A percentile compares a stretch with the other conserved stretches of the same genome.
Conservation (phyloP, 371 early-diverging fungal species). For the Actinomortierella wolfii region DNA sequence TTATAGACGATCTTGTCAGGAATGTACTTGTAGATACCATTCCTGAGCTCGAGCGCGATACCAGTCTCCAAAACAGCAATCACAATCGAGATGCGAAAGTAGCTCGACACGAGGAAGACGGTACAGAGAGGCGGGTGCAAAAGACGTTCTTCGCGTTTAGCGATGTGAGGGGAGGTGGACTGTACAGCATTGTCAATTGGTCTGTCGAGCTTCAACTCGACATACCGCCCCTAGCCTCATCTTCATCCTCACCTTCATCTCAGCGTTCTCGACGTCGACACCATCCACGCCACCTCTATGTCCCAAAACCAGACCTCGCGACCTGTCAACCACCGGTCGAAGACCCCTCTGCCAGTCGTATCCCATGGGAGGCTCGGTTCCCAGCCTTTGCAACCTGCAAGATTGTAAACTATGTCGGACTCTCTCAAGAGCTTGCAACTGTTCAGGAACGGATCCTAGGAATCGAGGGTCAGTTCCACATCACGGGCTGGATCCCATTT, state of each 20-base stretch:
- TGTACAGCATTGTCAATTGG: slow-evolving; percentile 23
- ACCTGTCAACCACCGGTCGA: slow-evolving; percentile 20
- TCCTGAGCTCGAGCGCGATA: slow-evolving; percentile 5
- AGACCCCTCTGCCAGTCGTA: slow-evolving; percentile 5
- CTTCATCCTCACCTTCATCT: too few relatives aligned
- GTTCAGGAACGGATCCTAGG: slow-evolving; percentile 11
- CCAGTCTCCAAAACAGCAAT: too few relatives aligned
- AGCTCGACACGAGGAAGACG: not conserved
- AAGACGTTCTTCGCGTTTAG: slow-evolving; percentile 17
- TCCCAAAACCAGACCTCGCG: not conserved
- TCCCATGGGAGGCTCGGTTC: slow-evolving; percentile 29
- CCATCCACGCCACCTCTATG: not conserved
- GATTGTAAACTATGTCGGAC: slow-evolving; percentile 29
- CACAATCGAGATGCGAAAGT: too few relatives aligned
- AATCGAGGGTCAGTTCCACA: slow-evolving; percentile 35
- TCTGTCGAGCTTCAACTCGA: slow-evolving; percentile 1
- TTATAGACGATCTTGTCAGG: slow-evolving; percentile 20
- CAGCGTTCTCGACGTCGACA: too few relatives aligned
- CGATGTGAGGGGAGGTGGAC: slow-evolving; percentile 25
- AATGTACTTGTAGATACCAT: slow-evolving; percentile 20
- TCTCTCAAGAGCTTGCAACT: slow-evolving; percentile 18
- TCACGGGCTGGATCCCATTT: slow-evolving; percentile 27
- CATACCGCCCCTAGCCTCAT: too few relatives aligned
- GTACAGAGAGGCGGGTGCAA: slow-evolving; percentile 1
- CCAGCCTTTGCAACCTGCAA: slow-evolving; percentile 22